These are phyloP conservation scores for Phaeosphaeria sp. DNA, from an alignment of 2,329 filamentous ascomycete genomes.

Conservation along the genomic window DNA sequence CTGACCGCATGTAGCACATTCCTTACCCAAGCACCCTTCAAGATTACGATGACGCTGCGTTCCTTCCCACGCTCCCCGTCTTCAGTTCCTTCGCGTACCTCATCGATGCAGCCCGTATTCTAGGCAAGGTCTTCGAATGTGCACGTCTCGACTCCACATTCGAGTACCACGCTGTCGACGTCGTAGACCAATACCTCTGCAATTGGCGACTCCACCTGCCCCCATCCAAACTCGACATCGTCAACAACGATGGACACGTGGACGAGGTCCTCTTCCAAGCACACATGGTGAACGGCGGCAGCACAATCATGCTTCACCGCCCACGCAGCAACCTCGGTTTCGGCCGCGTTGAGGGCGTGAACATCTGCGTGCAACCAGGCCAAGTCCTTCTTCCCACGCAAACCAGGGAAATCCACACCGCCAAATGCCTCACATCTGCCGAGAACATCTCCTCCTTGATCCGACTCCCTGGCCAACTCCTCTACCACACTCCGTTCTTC, in stretches of 20 bases:
- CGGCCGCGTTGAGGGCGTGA: conserved; percentile 51
- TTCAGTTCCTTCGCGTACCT: conserved; percentile 89
- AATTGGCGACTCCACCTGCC: conserved; percentile 87
- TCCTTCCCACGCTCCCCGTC: conserved; percentile 70
- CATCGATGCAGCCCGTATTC: conserved; percentile 79
- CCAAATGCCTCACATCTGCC: conserved; percentile 80
- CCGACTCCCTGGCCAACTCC: conserved; percentile 73
- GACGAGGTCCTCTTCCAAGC: conserved; percentile 95
- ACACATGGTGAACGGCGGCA: conserved; percentile 70
- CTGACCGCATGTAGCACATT: conserved; percentile 36
- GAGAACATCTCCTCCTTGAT: conserved; percentile 78
- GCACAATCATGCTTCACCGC: conserved; percentile 54
- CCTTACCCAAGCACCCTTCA: conserved; percentile 61
- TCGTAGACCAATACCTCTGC: conserved; percentile 66
- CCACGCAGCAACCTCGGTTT: conserved; percentile 49
- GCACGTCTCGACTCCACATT: conserved; percentile 41
- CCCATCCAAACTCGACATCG: conserved; percentile 71
- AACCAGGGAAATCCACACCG: conserved; percentile 70
- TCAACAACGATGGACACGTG: conserved; percentile 68
- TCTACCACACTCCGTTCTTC: conserved; percentile 67
- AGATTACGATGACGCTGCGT: conserved; percentile 79
- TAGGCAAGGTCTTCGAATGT: conserved; percentile 74
- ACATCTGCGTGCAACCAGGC: conserved; percentile 69
- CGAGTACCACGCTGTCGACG: conserved; percentile 57
- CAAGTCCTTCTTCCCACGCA: conserved; percentile 59